These are phyloP conservation scores for Trypanosoma cruzi DNA, from an alignment of 208 protist genomes.

Conservation along the genomic window DNA sequence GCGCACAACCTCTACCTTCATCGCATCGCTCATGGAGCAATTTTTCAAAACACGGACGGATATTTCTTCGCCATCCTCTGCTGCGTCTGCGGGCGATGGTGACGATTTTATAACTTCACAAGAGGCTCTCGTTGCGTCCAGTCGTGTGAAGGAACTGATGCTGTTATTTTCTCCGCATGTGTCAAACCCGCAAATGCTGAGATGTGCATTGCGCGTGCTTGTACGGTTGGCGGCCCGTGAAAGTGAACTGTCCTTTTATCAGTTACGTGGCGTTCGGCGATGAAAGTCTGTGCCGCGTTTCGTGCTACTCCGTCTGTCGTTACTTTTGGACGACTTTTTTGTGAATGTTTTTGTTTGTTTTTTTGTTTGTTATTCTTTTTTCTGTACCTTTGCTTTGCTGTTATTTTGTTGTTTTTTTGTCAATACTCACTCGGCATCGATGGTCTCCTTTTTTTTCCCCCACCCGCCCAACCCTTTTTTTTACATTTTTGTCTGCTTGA, in stretches of 20 bases:
- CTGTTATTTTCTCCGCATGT: conserved; percentile 51
- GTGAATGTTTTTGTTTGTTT: conserved; percentile 24
- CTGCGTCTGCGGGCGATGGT: background rate
- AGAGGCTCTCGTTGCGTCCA: background rate
- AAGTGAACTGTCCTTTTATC: conserved; percentile 29
- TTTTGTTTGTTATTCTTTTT: conserved; percentile 16
- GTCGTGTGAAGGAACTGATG: conserved; percentile 45
- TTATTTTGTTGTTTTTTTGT: background rate
- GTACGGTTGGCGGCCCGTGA: conserved; percentile 27
- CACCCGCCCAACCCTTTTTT: background rate
- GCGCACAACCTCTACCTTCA: conserved; percentile 40
- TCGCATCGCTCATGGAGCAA: conserved; percentile 52
- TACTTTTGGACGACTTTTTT: too few species aligned
- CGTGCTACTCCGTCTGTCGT: background rate
- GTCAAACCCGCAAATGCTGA: conserved; percentile 47
- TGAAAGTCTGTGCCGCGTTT: background rate
- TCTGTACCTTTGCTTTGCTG: background rate
- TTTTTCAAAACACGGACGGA: conserved; percentile 31
- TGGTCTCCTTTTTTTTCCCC: background rate
- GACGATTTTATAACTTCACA: background rate
- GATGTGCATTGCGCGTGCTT: conserved; percentile 54
- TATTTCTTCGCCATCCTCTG: background rate
- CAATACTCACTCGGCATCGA: too few species aligned
- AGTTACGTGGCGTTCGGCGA: conserved; percentile 1
- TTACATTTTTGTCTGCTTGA: background rate